phyloP scores from a whole-genome alignment of 2,329 filamentous ascomycete species.

The Thelonectria olida region DNA sequence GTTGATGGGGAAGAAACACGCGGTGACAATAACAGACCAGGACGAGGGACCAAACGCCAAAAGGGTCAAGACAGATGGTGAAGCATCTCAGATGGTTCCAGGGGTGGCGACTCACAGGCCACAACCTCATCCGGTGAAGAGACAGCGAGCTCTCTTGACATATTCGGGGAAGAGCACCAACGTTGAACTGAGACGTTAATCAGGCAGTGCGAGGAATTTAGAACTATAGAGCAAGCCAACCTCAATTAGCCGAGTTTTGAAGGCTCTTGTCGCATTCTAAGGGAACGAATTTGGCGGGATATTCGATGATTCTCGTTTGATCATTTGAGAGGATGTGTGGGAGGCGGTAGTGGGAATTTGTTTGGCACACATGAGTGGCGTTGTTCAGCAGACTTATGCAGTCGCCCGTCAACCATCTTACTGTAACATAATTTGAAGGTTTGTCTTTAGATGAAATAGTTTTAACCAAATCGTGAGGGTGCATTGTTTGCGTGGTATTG shows the following conservation, averaged over 20 bases:
- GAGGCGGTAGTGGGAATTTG: not conserved
- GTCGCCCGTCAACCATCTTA: not conserved
- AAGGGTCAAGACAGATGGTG: slow-evolving; percentile 25
- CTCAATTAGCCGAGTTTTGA: too few species aligned
- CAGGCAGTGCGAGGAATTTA: not conserved
- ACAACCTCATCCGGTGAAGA: not conserved
- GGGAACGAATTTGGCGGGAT: not conserved
- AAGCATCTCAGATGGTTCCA: not conserved
- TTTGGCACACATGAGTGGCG: not conserved
- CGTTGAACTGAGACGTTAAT: not conserved
- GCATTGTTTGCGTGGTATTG: slow-evolving; percentile 31
- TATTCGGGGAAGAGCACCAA: slow-evolving; percentile 22
- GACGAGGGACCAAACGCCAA: slow-evolving; percentile 11
- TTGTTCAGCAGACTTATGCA: not conserved
- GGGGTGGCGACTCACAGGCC: not conserved
- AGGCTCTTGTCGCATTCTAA: not conserved
- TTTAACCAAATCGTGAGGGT: slow-evolving; percentile 12
- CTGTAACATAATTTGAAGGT: not conserved
- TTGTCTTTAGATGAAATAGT: not conserved
- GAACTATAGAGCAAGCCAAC: not conserved
- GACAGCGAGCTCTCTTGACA: slow-evolving; percentile 5
- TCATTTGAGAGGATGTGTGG: not conserved
- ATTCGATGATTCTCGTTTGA: not conserved
- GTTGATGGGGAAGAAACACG: not conserved
- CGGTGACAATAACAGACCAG: not conserved